Conservation (phyloP, 345 rosid species). For the Arabidopsis thaliana region DNA sequence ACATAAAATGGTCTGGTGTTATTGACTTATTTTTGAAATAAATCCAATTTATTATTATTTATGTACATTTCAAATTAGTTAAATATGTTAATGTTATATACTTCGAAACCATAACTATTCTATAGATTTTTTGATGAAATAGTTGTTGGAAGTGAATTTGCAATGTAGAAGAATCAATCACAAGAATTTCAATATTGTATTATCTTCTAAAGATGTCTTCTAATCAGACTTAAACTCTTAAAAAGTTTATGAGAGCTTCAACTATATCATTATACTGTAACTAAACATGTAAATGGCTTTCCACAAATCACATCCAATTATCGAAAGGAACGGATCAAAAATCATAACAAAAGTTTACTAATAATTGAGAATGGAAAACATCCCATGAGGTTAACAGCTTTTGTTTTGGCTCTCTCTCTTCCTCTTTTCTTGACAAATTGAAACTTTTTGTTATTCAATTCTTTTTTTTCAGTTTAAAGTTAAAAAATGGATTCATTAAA, state of each 20-base stretch:
- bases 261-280: neutral
- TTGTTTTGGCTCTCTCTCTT: slow-evolving; percentile 39
- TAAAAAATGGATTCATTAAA: slow-evolving; percentile 28
- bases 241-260: neutral
- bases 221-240: neutral
- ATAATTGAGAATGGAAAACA: slow-evolving; percentile 43
- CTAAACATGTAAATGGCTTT: neutral
- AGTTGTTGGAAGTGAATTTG: neutral
- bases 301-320: neutral
- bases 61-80: neutral
- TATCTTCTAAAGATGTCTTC: slow-evolving; percentile 1
- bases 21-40: neutral
- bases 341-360: slow-evolving; percentile 20
- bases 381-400: slow-evolving; percentile 49
- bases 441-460: slow-evolving; percentile 28
- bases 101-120: neutral
- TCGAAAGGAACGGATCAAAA: slow-evolving; percentile 31
- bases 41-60: neutral
- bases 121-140: neutral
- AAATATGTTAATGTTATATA: too few relatives aligned
- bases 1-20: neutral
- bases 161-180: neutral
- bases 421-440: slow-evolving; percentile 40
- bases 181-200: neutral
- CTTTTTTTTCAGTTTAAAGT: neutral